These are phyloP conservation scores for Antrodiella citrinella DNA, from an alignment of 768 basidiomycete species.

Conservation along the genomic window DNA sequence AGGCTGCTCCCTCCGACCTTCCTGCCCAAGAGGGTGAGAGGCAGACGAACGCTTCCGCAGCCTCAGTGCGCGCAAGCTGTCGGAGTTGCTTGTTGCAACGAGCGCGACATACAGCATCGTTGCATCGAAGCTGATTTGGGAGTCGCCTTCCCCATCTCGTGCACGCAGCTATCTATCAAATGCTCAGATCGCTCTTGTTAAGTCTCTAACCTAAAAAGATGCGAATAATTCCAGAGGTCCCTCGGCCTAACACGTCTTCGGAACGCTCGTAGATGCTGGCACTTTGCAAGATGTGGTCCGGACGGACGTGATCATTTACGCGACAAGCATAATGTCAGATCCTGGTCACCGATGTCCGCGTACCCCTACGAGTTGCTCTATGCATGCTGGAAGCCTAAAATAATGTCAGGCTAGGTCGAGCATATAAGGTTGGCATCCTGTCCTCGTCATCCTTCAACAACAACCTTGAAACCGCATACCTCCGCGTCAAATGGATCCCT, in stretches of 20 bases:
- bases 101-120: neutral
- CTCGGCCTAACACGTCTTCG: neutral
- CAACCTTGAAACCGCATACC: neutral
- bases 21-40: neutral
- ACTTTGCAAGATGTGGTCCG: neutral
- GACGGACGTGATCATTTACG: neutral
- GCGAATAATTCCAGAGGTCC: neutral
- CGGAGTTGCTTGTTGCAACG: neutral
- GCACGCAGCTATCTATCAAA: neutral
- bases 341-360: neutral
- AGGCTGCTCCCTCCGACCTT: neutral
- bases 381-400: neutral
- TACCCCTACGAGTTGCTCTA: neutral
- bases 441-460: neutral
- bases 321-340: neutral
- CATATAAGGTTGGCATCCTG: neutral
- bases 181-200: neutral
- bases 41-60: neutral
- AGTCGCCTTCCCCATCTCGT: neutral
- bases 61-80: neutral
- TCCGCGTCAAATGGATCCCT: constrained; percentile 1
- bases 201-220: neutral
- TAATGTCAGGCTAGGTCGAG: neutral
- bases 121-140: neutral
- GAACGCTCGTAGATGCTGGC: neutral